Conservation (phyloP, 176 grass and related monocot species). For the Oryza officinalis region DNA sequence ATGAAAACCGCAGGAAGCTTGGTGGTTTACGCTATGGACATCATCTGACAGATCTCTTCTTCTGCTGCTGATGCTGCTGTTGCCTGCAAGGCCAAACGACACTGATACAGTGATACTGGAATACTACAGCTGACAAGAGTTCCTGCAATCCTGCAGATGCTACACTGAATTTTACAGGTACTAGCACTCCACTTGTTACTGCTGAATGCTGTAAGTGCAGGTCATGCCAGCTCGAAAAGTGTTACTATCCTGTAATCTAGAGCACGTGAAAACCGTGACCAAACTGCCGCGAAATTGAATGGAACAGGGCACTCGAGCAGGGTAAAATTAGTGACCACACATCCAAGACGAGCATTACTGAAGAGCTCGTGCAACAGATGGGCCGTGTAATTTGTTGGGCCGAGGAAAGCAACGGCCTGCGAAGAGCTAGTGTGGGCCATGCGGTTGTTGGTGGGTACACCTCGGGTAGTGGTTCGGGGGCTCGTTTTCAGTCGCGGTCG, state of each 20-base stretch:
- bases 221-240: background rate
- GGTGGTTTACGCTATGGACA: background rate
- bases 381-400: background rate
- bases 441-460: background rate
- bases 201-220: background rate
- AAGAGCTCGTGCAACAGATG: background rate
- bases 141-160: slow-evolving; percentile 5
- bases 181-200: background rate
- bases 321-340: background rate
- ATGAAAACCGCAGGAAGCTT: slow-evolving; percentile 15
- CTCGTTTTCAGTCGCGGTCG: background rate
- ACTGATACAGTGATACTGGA: too few relatives aligned
- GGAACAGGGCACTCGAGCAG: too few relatives aligned
- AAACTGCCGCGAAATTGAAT: background rate
- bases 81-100: background rate
- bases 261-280: background rate
- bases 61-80: background rate
- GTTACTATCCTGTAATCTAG: background rate
- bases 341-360: background rate
- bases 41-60: background rate
- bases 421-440: background rate
- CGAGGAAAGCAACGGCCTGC: background rate
- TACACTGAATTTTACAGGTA: background rate
- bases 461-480: background rate
- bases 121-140: background rate